Evolutionary conservation across 148 eudicot species (phyloP), one percentile per base, ranked within the genome.

Genomic region (Vaccinium vitisidaea): DNA sequence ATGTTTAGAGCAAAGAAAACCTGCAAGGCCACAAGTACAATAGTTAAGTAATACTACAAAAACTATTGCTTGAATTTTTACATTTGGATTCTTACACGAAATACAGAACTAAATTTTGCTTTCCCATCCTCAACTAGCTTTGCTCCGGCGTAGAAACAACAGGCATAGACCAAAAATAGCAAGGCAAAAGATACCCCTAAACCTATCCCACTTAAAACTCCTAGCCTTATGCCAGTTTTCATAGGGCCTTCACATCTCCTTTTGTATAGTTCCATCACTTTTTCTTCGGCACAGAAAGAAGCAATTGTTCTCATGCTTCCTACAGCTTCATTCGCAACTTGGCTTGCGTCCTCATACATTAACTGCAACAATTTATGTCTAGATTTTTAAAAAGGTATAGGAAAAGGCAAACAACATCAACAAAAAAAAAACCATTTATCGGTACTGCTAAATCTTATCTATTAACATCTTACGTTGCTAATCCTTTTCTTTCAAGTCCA

Each of bases 281-380:
- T 65, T 65, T 65, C 71, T 65, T 65, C 93, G 0, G 94, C 90
- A 82, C 94, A 91, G 86, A 92, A 94, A 80, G 97, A 94, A 54
- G 98, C 95, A 77, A 94, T 91, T 36, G 98, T 94, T 81, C 95
- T 91, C 56, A 94, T 94, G 84, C 93, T 93, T 80, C 95, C 93
- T 7, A 93, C 95, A 9, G 98, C 98, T 81, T 94, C 98, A 85
- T 88, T 94, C 3, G 98, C 98, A 75, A 94, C 92, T 88, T 94
- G 98, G 89, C 98, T 94, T n/a, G 98, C 98, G 81, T 92, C 92
- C 84, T 93, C 94, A 27, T 93, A 93, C 89, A 87, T 89, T 59
- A 83, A 82, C 95, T 93, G 87, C 83, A 87, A 48, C 15, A 76
- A 48, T 58, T 55, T 23, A 54, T 3, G 18, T 76, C 23, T 21